phyloP scores from a whole-genome alignment of 1,284 basidiomycete genomes.

The Pseudozyma thailandica region DNA sequence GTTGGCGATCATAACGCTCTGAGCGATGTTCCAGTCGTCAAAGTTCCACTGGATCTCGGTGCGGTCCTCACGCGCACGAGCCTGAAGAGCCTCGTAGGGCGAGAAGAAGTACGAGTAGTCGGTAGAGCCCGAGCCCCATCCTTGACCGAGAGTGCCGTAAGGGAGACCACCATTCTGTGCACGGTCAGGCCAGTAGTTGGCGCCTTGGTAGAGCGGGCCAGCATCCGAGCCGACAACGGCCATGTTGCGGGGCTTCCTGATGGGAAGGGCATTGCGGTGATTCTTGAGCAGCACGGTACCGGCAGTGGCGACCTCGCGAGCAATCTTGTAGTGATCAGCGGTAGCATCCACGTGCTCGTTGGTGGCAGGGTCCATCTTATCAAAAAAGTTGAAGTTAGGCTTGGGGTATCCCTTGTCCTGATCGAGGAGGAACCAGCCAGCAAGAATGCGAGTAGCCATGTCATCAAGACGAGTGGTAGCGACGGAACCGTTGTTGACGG shows the following conservation, averaged over 20 bases:
- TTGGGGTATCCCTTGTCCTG: slow-evolving; percentile 62
- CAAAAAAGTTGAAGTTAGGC: slow-evolving; percentile 59
- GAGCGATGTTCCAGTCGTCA: slow-evolving; percentile 73
- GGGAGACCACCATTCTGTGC: slow-evolving; percentile 68
- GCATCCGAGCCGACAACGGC: slow-evolving; percentile 72
- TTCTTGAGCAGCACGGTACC: slow-evolving; percentile 82
- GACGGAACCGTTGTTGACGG: slow-evolving; percentile 78
- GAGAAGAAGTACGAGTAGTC: slow-evolving; percentile 72
- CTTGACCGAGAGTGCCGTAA: slow-evolving; percentile 80
- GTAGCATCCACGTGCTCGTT: slow-evolving; percentile 79
- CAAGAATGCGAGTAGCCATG: slow-evolving; percentile 66
- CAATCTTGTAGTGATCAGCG: slow-evolving; percentile 76
- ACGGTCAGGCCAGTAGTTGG: slow-evolving; percentile 78
- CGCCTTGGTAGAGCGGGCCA: slow-evolving; percentile 76
- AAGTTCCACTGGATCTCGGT: slow-evolving; percentile 72
- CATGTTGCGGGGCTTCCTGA: slow-evolving; percentile 48
- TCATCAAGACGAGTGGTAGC: slow-evolving; percentile 73
- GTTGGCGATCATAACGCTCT: slow-evolving; percentile 53
- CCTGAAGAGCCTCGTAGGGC: slow-evolving; percentile 77
- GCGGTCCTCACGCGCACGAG: slow-evolving; percentile 72
- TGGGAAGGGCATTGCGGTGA: slow-evolving; percentile 49
- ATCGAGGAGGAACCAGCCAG: slow-evolving; percentile 68
- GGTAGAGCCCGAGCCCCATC: slow-evolving; percentile 76
- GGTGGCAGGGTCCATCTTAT: slow-evolving; percentile 44
- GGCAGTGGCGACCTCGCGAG: slow-evolving; percentile 79